Percentiles rank a stretch among this genome's conserved stretches.
These are phyloP conservation scores for Fusarium solani-melongenae DNA, from an alignment of 2,329 filamentous ascomycete genomes.

Conservation along the genomic window DNA sequence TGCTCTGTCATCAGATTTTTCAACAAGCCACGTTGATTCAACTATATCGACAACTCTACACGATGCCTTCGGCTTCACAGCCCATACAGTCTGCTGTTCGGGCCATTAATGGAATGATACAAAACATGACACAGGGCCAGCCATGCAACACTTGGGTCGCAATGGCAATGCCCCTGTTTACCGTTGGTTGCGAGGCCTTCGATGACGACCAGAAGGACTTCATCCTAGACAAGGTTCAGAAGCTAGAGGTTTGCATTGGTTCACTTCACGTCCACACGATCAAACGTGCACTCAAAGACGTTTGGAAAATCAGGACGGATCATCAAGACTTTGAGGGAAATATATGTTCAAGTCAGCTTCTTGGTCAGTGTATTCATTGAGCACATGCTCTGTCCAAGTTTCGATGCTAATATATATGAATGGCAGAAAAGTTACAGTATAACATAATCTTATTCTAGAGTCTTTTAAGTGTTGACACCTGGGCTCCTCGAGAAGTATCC, in stretches of 20 bases:
- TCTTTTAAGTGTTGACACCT: not conserved
- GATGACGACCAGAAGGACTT: slow-evolving; percentile 30
- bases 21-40: slow-evolving; percentile 44
- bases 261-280: slow-evolving; percentile 43
- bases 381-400: no score
- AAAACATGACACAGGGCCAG: slow-evolving; percentile 43
- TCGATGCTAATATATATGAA: not conserved
- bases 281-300: slow-evolving; percentile 39
- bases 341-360: slow-evolving; percentile 34
- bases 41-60: slow-evolving; percentile 39
- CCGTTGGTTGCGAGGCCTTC: slow-evolving; percentile 43
- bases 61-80: slow-evolving; percentile 24
- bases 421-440: slow-evolving; percentile 38
- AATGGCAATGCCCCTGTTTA: slow-evolving; percentile 46
- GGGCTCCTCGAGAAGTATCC: not conserved
- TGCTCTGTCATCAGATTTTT: slow-evolving; percentile 40
- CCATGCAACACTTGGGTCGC: slow-evolving; percentile 47
- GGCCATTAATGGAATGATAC: slow-evolving; percentile 35
- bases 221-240: slow-evolving; percentile 41
- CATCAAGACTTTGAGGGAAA: slow-evolving; percentile 28
- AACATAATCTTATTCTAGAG: slow-evolving; percentile 44
- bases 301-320: slow-evolving; percentile 40
- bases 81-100: slow-evolving; percentile 32
- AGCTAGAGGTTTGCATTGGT: slow-evolving; percentile 39
- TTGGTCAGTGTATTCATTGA: slow-evolving; percentile 30